These are phyloP conservation scores for Coniochaeta prunicola DNA, from an alignment of 2,329 filamentous ascomycete genomes.

Conservation along the genomic window DNA sequence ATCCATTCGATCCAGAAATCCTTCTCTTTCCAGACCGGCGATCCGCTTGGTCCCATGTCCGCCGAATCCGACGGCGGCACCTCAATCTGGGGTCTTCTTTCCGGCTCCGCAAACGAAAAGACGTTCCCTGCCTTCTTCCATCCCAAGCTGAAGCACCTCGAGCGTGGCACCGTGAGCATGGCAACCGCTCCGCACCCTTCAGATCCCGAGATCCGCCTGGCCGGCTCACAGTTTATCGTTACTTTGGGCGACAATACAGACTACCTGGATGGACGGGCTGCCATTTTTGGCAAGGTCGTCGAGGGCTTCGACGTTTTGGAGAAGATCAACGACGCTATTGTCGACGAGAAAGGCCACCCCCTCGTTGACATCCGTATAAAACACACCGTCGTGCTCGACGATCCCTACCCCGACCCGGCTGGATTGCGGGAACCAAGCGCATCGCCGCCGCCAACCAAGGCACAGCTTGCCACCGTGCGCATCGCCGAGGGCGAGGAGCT, in stretches of 20 bases:
- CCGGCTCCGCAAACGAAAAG: slow-evolving; percentile 58
- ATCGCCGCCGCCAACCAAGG: slow-evolving; percentile 74
- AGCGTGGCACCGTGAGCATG: slow-evolving; percentile 94
- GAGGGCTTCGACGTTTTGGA: slow-evolving; percentile 93
- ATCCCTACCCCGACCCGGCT: slow-evolving; percentile 78
- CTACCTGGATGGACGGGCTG: slow-evolving; percentile 86
- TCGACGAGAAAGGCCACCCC: slow-evolving; percentile 78
- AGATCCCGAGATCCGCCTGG: slow-evolving; percentile 75
- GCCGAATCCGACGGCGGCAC: slow-evolving; percentile 83
- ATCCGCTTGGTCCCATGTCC: slow-evolving; percentile 82
- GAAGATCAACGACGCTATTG: slow-evolving; percentile 85
- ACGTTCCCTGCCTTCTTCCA: slow-evolving; percentile 81
- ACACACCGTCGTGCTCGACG: slow-evolving; percentile 86
- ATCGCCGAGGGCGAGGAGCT: slow-evolving; percentile 81
- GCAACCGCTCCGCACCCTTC: slow-evolving; percentile 73
- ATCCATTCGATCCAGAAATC: slow-evolving; percentile 87
- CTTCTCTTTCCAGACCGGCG: slow-evolving; percentile 94
- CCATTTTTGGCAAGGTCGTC: slow-evolving; percentile 89
- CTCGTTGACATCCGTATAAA: slow-evolving; percentile 92
- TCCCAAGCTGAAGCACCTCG: slow-evolving; percentile 78
- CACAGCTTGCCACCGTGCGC: slow-evolving; percentile 82
- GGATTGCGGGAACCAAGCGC: slow-evolving; percentile 69
- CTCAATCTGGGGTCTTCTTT: slow-evolving; percentile 83
- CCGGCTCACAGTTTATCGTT: slow-evolving; percentile 88
- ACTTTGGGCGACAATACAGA: slow-evolving; percentile 86